A percentile compares a stretch with the other conserved stretches of the same genome.
Conservation (phyloP, 805 yeast genomes). For the Candida sonorensis region DNA sequence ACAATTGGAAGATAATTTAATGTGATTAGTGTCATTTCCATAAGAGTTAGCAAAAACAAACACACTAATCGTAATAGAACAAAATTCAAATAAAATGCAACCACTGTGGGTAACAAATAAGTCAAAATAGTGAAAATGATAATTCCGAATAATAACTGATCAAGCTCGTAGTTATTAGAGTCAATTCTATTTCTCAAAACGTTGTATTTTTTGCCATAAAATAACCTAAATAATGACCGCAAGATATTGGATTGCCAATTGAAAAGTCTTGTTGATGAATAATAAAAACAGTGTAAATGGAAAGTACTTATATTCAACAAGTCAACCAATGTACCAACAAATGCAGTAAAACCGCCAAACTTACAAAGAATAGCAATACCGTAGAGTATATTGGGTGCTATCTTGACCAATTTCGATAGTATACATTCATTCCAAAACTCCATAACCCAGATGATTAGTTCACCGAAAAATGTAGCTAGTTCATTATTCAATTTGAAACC, state of each 20-base stretch:
- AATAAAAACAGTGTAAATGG: constrained; percentile 72
- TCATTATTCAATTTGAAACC: constrained; percentile 90
- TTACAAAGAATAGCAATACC: constrained; percentile 12
- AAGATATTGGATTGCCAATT: constrained; percentile 65
- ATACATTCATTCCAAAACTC: constrained; percentile 47
- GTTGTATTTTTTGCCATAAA: constrained; percentile 85
- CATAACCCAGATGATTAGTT: constrained; percentile 78
- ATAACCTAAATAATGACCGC: constrained; percentile 70
- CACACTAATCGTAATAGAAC: constrained; percentile 50
- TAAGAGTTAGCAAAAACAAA: constrained; percentile 38
- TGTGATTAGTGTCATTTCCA: constrained; percentile 56
- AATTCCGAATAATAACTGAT: constrained; percentile 84
- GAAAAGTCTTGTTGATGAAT: constrained; percentile 72
- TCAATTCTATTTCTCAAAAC: constrained; percentile 81
- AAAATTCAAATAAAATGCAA: constrained; percentile 77
- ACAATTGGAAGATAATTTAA: constrained; percentile 85
- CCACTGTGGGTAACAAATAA: constrained; percentile 78
- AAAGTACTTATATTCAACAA: constrained; percentile 52
- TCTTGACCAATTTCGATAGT: constrained; percentile 6
- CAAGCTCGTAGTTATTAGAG: constrained; percentile 74
- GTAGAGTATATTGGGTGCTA: constrained; percentile 10
- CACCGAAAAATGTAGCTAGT: constrained; percentile 79
- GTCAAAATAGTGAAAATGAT: constrained; percentile 73
- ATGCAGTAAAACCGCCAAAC: constrained; percentile 57
- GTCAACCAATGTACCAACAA: constrained; percentile 63